Evolutionary conservation across 352 stramenopile genomes (phyloP).

Genomic region (Phytopythium aichiense): DNA sequence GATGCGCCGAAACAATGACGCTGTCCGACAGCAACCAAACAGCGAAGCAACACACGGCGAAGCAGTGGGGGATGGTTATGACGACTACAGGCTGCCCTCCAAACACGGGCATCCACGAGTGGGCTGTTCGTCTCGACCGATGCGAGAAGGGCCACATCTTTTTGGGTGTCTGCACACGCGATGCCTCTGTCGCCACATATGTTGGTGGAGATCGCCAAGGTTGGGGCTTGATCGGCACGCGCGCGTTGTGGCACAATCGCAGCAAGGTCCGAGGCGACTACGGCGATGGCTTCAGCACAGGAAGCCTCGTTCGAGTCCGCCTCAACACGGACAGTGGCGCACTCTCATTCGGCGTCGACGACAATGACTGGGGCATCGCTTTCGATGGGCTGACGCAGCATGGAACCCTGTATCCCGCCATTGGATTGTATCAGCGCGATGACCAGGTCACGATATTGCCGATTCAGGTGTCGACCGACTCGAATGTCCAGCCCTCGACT

Average conservation of each 20-base stretch:
- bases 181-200: slow-evolving; percentile 85
- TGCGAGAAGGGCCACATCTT: slow-evolving; percentile 91
- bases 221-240: slow-evolving; percentile 87
- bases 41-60: slow-evolving; percentile 87
- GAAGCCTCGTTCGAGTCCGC: slow-evolving; percentile 74
- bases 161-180: slow-evolving; percentile 80
- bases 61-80: slow-evolving; percentile 91
- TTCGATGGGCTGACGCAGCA: slow-evolving; percentile 87
- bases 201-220: slow-evolving; percentile 86
- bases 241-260: slow-evolving; percentile 86
- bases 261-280: slow-evolving; percentile 89
- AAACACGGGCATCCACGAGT: slow-evolving; percentile 86
- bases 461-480: slow-evolving; percentile 42
- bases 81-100: slow-evolving; percentile 77
- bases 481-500: slow-evolving; percentile 17
- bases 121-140: slow-evolving; percentile 81
- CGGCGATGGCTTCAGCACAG: slow-evolving; percentile 84
- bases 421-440: slow-evolving; percentile 86
- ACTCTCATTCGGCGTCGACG: slow-evolving; percentile 83
- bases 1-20: slow-evolving; percentile 88
- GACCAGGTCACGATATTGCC: slow-evolving; percentile 86
- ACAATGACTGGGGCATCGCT: slow-evolving; percentile 86
- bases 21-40: slow-evolving; percentile 79
- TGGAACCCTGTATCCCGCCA: slow-evolving; percentile 83
- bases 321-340: slow-evolving; percentile 86